phyloP scores from a whole-genome alignment of 306 rosid genomes.

The Senna siamea region DNA sequence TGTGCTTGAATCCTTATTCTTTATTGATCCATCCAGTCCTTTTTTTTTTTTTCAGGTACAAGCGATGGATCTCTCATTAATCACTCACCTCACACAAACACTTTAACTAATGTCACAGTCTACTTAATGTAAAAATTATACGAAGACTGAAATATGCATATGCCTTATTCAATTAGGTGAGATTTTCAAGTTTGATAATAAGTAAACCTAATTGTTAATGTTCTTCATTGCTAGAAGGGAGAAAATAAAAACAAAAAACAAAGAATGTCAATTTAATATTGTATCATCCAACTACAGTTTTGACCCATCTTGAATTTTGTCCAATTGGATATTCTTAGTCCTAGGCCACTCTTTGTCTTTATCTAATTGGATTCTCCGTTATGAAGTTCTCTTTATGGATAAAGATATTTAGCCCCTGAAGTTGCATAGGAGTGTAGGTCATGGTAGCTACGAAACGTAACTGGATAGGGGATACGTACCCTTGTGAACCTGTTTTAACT shows the following conservation, averaged over 20 bases:
- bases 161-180: background rate
- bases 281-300: no score
- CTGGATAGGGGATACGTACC: no score
- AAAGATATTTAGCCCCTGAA: no score
- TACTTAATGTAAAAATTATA: no score
- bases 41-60: background rate
- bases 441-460: no score
- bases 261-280: no score
- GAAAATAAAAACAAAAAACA: background rate
- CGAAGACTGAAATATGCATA: background rate
- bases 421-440: no score
- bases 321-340: background rate
- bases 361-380: background rate
- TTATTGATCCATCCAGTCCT: background rate
- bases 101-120: background rate
- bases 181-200: background rate
- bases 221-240: no score
- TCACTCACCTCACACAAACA: background rate
- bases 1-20: background rate
- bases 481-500: no score
- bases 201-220: background rate
- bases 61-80: no score
- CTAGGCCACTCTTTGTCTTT: background rate
- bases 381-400: background rate
- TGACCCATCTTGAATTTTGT: background rate